A percentile compares a stretch with the other conserved stretches of the same genome.
Conservation (phyloP, 768 basidiomycete species). For the Tylopilus sp. region DNA sequence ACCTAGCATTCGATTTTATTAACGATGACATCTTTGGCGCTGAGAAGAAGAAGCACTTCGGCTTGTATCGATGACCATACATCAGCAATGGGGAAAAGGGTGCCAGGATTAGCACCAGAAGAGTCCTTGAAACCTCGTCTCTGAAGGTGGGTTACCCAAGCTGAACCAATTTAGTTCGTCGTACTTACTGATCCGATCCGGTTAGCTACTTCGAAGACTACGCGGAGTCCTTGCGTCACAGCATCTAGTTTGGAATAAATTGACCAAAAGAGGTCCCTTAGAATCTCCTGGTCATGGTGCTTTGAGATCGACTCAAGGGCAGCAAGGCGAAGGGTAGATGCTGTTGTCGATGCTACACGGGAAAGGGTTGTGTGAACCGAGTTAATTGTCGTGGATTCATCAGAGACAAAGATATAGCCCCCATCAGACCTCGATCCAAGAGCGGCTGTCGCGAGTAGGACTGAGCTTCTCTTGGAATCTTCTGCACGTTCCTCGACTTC, state of each 20-base stretch:
- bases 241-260: slow-evolving; percentile 94
- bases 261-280: slow-evolving; percentile 96
- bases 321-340: slow-evolving; percentile 60
- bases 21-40: neutral
- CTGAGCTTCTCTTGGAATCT: slow-evolving; percentile 56
- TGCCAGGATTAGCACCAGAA: slow-evolving; percentile 70
- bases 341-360: slow-evolving; percentile 34
- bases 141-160: slow-evolving; percentile 36
- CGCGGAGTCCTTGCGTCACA: slow-evolving; percentile 84
- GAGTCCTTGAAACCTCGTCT: slow-evolving; percentile 90
- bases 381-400: slow-evolving; percentile 13
- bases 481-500: slow-evolving; percentile 92
- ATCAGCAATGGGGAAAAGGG: slow-evolving; percentile 80
- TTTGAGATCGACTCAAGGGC: slow-evolving; percentile 73
- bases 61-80: slow-evolving; percentile 86
- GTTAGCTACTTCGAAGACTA: slow-evolving; percentile 86
- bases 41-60: slow-evolving; percentile 53
- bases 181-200: slow-evolving; percentile 84
- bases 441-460: slow-evolving; percentile 33
- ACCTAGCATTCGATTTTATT: slow-evolving; percentile 49
- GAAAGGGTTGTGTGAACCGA: slow-evolving; percentile 27
- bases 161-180: neutral
- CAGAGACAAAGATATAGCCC: slow-evolving; percentile 47
- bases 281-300: slow-evolving; percentile 75
- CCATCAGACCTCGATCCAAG: slow-evolving; percentile 46